A percentile compares a stretch with the other conserved stretches of the same genome.
These are phyloP conservation scores for Microbotryomycetes sp. DNA, from an alignment of 1,284 basidiomycete genomes.

Conservation along the genomic window DNA sequence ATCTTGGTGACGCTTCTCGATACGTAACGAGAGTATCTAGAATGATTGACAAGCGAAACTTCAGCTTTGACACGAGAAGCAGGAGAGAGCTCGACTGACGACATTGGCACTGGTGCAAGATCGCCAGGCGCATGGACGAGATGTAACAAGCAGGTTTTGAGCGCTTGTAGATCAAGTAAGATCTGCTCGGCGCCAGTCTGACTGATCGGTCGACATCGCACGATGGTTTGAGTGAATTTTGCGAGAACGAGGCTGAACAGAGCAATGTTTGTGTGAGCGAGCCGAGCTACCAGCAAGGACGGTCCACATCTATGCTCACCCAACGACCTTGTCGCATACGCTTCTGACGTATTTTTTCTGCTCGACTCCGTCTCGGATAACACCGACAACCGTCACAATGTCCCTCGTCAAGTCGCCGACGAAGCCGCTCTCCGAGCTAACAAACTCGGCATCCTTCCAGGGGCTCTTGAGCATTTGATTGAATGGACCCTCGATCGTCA, in stretches of 20 bases:
- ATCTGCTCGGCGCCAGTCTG: constrained; percentile 93
- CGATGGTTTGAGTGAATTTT: constrained; percentile 78
- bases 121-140: constrained; percentile 51
- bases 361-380: constrained; percentile 67
- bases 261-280: constrained; percentile 12
- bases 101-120: constrained; percentile 26
- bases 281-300: background rate
- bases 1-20: constrained; percentile 70
- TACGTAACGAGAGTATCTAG: constrained; percentile 71
- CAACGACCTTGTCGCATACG: constrained; percentile 82
- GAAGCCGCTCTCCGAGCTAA: constrained; percentile 76
- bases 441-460: constrained; percentile 71
- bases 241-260: constrained; percentile 63
- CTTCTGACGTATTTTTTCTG: constrained; percentile 89
- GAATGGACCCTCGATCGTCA: constrained; percentile 68
- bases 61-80: background rate
- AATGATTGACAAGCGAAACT: background rate
- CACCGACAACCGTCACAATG: constrained; percentile 58
- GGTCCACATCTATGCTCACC: constrained; percentile 51
- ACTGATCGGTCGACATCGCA: constrained; percentile 77
- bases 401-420: constrained; percentile 64
- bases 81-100: constrained; percentile 24
- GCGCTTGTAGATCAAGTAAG: constrained; percentile 78
- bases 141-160: constrained; percentile 75
- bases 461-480: constrained; percentile 63